Conservation (phyloP, 768 basidiomycete genomes). For the Mycena indigotica region DNA sequence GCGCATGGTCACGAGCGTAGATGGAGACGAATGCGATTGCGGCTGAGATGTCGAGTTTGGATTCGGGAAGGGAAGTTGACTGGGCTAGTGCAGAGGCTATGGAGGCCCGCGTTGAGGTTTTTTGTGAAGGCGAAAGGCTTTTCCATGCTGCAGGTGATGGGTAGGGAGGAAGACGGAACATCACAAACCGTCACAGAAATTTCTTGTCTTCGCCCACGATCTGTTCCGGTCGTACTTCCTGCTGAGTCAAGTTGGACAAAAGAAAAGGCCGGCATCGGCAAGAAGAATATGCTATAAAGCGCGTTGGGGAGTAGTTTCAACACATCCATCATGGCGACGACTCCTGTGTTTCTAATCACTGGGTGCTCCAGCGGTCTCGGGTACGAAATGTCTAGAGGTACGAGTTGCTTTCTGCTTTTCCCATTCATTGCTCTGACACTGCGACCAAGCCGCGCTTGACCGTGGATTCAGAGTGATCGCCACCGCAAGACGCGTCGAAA, state of each 20-base stretch:
- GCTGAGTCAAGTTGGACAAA: too few species aligned
- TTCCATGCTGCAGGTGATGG: slow-evolving; percentile 41
- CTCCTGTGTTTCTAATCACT: not conserved
- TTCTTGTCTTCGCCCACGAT: too few species aligned
- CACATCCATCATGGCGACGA: not conserved
- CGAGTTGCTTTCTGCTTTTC: not conserved
- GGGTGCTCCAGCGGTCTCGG: not conserved
- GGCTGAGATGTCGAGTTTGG: slow-evolving; percentile 48
- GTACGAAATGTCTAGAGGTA: not conserved
- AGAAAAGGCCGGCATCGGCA: too few species aligned
- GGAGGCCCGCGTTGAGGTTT: slow-evolving; percentile 5
- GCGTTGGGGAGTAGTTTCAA: not conserved
- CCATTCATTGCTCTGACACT: not conserved
- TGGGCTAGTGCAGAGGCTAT: slow-evolving; percentile 52
- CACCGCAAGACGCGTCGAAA: not conserved
- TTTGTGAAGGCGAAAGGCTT: slow-evolving; percentile 27
- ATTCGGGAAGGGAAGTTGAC: slow-evolving; percentile 49
- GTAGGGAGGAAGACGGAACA: slow-evolving; percentile 25
- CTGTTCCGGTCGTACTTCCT: too few species aligned
- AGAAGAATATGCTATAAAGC: not conserved
- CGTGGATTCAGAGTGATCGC: not conserved
- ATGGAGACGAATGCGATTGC: slow-evolving; percentile 54
- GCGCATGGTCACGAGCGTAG: slow-evolving; percentile 60
- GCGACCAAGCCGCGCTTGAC: not conserved
- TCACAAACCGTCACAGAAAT: not conserved